These are phyloP conservation scores for Paspalum notatum DNA, from an alignment of 176 grass and related monocot genomes.

Conservation along the genomic window DNA sequence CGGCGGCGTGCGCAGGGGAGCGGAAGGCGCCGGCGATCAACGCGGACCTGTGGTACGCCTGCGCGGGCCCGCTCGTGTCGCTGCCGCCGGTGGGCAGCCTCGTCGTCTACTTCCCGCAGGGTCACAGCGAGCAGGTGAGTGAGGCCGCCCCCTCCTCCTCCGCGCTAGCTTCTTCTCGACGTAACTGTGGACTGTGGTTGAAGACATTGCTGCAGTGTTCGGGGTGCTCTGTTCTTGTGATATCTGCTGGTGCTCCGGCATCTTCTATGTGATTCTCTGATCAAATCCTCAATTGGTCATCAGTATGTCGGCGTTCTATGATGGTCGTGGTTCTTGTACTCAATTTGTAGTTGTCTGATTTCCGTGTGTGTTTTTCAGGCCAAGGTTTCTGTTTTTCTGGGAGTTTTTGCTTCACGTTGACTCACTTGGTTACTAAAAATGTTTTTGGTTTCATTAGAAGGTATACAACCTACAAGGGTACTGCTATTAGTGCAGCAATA, in stretches of 20 bases:
- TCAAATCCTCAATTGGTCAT: neutral
- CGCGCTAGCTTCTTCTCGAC: neutral
- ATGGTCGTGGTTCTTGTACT: neutral
- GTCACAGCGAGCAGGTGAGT: constrained; percentile 96
- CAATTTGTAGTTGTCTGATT: neutral
- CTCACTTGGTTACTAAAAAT: neutral
- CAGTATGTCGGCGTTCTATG: neutral
- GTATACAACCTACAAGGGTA: neutral
- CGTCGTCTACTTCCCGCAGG: constrained; percentile 99
- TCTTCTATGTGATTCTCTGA: neutral
- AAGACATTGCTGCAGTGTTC: neutral
- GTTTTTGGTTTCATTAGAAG: neutral
- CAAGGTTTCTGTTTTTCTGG: neutral
- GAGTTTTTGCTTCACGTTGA: neutral
- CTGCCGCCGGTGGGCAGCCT: constrained; percentile 97
- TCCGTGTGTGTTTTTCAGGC: constrained; percentile 9
- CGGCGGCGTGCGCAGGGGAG: constrained; percentile 58
- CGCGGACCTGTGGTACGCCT: constrained; percentile 94
- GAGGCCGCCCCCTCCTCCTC: neutral
- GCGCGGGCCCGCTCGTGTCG: constrained; percentile 88
- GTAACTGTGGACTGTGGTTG: neutral
- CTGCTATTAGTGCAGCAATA: neutral
- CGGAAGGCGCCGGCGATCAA: constrained; percentile 81
- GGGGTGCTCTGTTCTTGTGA: neutral
- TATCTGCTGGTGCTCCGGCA: neutral